Percentiles rank a stretch among this genome's conserved stretches.
These are phyloP conservation scores for Nemania sp. DNA, from an alignment of 2,329 filamentous ascomycete species.

Conservation along the genomic window DNA sequence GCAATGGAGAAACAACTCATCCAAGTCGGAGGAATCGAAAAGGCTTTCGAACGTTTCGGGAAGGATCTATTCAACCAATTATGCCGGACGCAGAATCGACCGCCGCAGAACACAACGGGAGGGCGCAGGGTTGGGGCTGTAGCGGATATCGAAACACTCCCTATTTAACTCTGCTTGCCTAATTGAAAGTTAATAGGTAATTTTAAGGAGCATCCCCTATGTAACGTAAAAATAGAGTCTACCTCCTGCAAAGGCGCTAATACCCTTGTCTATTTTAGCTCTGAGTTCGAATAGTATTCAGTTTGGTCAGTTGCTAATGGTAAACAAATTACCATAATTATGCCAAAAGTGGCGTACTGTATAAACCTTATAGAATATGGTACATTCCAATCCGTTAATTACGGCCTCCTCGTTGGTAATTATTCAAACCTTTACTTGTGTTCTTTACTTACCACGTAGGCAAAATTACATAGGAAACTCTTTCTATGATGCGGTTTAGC, in stretches of 20 bases:
- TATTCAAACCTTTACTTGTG: too few relatives aligned
- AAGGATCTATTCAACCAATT: conserved; percentile 24
- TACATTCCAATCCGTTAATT: too few relatives aligned
- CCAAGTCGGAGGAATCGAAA: conserved; percentile 53
- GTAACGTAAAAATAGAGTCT: neutral
- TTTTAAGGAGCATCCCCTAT: neutral
- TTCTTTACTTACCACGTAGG: too few relatives aligned
- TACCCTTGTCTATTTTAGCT: too few relatives aligned
- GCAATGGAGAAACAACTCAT: conserved; percentile 56
- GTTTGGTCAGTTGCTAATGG: too few relatives aligned
- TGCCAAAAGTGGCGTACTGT: too few relatives aligned
- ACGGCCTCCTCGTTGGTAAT: too few relatives aligned
- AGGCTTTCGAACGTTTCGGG: conserved; percentile 53
- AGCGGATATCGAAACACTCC: conserved; percentile 20
- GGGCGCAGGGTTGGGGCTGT: neutral
- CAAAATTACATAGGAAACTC: too few relatives aligned
- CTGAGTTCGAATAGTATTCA: too few relatives aligned
- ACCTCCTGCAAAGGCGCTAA: neutral
- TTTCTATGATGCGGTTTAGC: too few relatives aligned
- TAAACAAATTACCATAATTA: too few relatives aligned
- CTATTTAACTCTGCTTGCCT: neutral
- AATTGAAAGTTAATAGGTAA: neutral
- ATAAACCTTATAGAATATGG: too few relatives aligned
- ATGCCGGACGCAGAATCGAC: neutral
- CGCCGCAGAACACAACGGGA: neutral